Percentiles rank a stretch among this genome's conserved stretches.
Conservation (phyloP, 2,329 filamentous ascomycete species). For the Ambrosiella xylebori region DNA sequence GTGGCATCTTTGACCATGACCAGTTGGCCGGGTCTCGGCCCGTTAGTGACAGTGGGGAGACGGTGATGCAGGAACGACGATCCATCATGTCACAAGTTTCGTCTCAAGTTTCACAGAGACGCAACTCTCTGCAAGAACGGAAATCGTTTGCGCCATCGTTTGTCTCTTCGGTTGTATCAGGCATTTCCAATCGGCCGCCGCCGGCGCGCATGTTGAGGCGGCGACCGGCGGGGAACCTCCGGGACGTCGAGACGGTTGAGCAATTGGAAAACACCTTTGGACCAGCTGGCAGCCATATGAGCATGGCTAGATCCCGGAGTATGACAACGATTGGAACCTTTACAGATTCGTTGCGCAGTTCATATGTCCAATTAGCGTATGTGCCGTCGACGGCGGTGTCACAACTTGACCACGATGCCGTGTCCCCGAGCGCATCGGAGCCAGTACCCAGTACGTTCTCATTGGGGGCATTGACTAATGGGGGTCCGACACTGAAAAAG, state of each 20-base stretch:
- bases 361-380: slow-evolving; percentile 25
- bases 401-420: slow-evolving; percentile 25
- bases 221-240: slow-evolving; percentile 57
- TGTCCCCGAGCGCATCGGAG: slow-evolving; percentile 24
- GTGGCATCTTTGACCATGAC: neutral
- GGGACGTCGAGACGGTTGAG: slow-evolving; percentile 47
- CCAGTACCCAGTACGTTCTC: slow-evolving; percentile 34
- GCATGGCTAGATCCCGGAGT: slow-evolving; percentile 24
- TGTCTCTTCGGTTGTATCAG: slow-evolving; percentile 14
- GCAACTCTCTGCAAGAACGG: slow-evolving; percentile 42
- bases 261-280: slow-evolving; percentile 30
- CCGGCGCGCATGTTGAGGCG: slow-evolving; percentile 50
- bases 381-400: slow-evolving; percentile 14
- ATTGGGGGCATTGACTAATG: slow-evolving; percentile 27
- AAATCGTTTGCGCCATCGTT: slow-evolving; percentile 4
- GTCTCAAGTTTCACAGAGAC: slow-evolving; percentile 28
- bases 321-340: slow-evolving; percentile 43
- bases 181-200: slow-evolving; percentile 21
- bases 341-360: slow-evolving; percentile 42
- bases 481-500: slow-evolving; percentile 19
- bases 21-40: neutral
- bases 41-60: slow-evolving; percentile 3
- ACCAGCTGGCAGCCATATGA: neutral
- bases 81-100: neutral
- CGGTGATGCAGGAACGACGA: slow-evolving; percentile 2